Evolutionary conservation across 2,329 filamentous ascomycete species (phyloP), one percentile per base, ranked within the genome.

Genomic region (Colletotrichum sp.): DNA sequence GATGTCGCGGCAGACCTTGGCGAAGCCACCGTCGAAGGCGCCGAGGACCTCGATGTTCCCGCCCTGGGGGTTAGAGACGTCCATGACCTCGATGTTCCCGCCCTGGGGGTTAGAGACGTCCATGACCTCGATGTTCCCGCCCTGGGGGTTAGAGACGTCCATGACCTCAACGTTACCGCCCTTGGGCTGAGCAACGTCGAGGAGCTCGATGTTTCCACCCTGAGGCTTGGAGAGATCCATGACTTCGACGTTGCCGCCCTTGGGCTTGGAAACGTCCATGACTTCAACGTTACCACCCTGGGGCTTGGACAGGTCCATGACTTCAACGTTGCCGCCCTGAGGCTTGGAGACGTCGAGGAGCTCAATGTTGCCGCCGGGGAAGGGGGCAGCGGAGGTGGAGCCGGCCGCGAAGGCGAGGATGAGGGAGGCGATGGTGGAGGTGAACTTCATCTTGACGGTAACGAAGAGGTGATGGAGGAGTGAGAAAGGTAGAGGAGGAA

Each of bases 381-480:
- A 30, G n/a, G 34, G 57, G 26, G 52, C 60, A 39, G 65, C 71
- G 0, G 52, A 28, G 28, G 21, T n/a, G 10, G 67, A 59, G 34
- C 24, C 21, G 1, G 16, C 32, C 8, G 28, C 65, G 24, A 76
- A 44, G 26, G 39, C 49, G 34, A 66, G 39, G 24, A 57, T 15
- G 24, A 52, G 26, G 39, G 71, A 57, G n/a, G 70, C n/a, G 16
- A 68, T 26, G 30, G 32, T 21, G n/a, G 64, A 30, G 28, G 32
- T 49, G 36, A 67, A 44, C 63, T 66, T 71, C 78, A 78, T 78
- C 5, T 55, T 75, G 36, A 49, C 18, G 34, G 21, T 28, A 5
- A 64, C 8, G 62, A 44, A 34, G 15, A 10, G 16, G n/a, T 44
- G 62, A 18, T 39, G 12, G 30, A 34, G 24, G 13, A 8, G 8